Conservation (phyloP, 352 stramenopile genomes). For the Phytophthora ramorum region DNA sequence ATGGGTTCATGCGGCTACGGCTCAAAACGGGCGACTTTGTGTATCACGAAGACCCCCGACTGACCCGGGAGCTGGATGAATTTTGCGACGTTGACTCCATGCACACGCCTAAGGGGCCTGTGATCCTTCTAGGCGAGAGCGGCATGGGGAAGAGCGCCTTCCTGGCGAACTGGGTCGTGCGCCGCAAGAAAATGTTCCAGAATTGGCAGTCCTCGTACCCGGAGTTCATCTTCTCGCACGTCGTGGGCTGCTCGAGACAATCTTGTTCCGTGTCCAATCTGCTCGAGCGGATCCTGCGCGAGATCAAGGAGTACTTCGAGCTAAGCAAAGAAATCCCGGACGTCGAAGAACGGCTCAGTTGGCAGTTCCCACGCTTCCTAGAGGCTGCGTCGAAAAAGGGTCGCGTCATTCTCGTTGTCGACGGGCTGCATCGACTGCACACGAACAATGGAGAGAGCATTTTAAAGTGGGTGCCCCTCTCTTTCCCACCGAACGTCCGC, state of each 20-base stretch:
- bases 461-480: slow-evolving; percentile 91
- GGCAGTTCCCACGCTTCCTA: slow-evolving; percentile 92
- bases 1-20: slow-evolving; percentile 81
- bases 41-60: slow-evolving; percentile 69
- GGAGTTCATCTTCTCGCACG: slow-evolving; percentile 92
- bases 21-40: slow-evolving; percentile 78
- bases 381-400: slow-evolving; percentile 92
- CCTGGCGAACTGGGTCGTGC: slow-evolving; percentile 84
- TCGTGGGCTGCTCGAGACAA: slow-evolving; percentile 89
- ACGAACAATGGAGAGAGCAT: slow-evolving; percentile 90
- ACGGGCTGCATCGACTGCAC: slow-evolving; percentile 86
- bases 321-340: slow-evolving; percentile 86
- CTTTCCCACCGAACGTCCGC: slow-evolving; percentile 88
- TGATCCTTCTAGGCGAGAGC: slow-evolving; percentile 79
- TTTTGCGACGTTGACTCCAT: slow-evolving; percentile 89
- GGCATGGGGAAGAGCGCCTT: slow-evolving; percentile 81
- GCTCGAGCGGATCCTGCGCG: slow-evolving; percentile 85
- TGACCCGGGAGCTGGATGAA: slow-evolving; percentile 77
- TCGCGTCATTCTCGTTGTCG: slow-evolving; percentile 90
- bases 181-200: slow-evolving; percentile 87
- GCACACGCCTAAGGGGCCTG: slow-evolving; percentile 76
- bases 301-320: slow-evolving; percentile 94
- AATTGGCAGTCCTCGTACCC: slow-evolving; percentile 85
- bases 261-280: slow-evolving; percentile 88
- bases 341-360: slow-evolving; percentile 88